These are phyloP conservation scores for Eucommia ulmoides DNA, from an alignment of 257 asterid genomes.

Conservation along the genomic window DNA sequence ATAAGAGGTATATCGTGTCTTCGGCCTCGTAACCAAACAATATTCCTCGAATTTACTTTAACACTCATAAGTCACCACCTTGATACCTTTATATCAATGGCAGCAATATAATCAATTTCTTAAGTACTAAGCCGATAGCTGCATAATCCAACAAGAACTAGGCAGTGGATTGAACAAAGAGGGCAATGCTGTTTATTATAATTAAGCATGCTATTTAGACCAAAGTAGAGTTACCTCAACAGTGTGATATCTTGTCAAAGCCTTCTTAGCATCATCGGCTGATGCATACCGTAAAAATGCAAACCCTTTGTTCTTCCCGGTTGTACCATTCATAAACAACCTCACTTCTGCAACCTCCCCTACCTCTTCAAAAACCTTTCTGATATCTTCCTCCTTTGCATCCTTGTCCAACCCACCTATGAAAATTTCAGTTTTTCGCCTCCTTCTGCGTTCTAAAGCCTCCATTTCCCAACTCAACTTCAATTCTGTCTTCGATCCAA, in stretches of 20 bases:
- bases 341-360: constrained; percentile 42
- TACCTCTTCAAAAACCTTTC: constrained; percentile 37
- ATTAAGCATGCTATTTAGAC: neutral
- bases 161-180: neutral
- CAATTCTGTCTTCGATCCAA: neutral
- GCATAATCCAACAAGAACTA: neutral
- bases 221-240: constrained; percentile 37
- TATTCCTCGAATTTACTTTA: too few relatives aligned
- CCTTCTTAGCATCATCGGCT: constrained; percentile 56
- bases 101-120: neutral
- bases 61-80: neutral
- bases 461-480: constrained; percentile 39
- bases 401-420: constrained; percentile 55
- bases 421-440: constrained; percentile 48
- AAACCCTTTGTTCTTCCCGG: constrained; percentile 55
- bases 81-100: neutral
- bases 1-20: too few relatives aligned
- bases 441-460: constrained; percentile 40
- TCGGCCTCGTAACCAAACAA: too few relatives aligned
- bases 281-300: constrained; percentile 58
- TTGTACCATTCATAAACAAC: constrained; percentile 29
- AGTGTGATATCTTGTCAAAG: constrained; percentile 35
- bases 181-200: neutral
- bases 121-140: neutral
- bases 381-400: constrained; percentile 41